Conservation (phyloP, 805 yeast species). For the Helenozyma baotianmanensis region DNA sequence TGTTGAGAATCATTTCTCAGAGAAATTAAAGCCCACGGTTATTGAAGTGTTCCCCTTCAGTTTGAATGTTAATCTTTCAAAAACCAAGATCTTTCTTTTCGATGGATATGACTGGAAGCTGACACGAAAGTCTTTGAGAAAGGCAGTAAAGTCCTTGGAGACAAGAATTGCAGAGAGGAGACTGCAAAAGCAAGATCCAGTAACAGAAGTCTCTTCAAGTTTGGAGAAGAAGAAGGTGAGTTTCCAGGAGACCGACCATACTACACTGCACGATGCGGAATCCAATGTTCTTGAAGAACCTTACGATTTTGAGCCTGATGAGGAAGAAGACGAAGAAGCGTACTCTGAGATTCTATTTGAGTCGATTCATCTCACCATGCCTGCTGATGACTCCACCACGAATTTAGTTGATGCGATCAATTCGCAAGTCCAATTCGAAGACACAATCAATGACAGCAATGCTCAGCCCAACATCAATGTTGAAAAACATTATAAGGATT, state of each 20-base stretch:
- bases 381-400: constrained; percentile 44
- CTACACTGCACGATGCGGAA: constrained; percentile 7
- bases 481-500: constrained; percentile 36
- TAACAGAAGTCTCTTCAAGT: too few species aligned
- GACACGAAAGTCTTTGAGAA: constrained; percentile 62
- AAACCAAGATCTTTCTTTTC: constrained; percentile 47
- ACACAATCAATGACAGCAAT: constrained; percentile 3
- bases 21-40: background rate
- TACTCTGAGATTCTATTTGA: constrained; percentile 64
- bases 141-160: constrained; percentile 63
- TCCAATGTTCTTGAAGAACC: too few species aligned
- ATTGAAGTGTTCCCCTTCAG: constrained; percentile 19
- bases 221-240: too few species aligned
- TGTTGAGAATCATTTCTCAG: constrained; percentile 12
- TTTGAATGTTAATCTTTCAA: constrained; percentile 33
- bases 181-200: background rate
- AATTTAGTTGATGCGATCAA: constrained; percentile 52
- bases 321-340: background rate
- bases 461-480: constrained; percentile 22
- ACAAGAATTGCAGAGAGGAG: constrained; percentile 28
- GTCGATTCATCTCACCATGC: constrained; percentile 68
- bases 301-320: too few species aligned
- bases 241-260: constrained; percentile 7
- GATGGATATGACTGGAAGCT: constrained; percentile 94
- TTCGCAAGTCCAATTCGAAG: constrained; percentile 22